Evolutionary conservation across 257 asterid species (phyloP).

Genomic region (Gentiana macrophylla): DNA sequence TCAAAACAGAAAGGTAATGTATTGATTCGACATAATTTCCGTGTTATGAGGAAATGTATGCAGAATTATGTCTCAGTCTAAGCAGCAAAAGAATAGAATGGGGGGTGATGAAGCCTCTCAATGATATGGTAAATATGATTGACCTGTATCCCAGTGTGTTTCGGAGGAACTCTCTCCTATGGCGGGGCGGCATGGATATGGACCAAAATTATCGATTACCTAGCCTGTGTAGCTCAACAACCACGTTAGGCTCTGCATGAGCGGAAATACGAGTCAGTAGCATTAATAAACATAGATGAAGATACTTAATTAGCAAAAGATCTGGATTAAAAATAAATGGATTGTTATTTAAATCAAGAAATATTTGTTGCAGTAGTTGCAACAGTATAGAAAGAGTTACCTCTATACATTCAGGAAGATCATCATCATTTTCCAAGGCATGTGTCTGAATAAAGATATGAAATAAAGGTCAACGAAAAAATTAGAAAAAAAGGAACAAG

Average conservation of each 20-base stretch:
- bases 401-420: constrained; percentile 80
- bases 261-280: constrained; percentile 6
- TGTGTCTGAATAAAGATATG: constrained; percentile 46
- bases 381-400: constrained; percentile 21
- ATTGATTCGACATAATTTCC: too few relatives aligned
- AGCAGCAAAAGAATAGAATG: too few relatives aligned
- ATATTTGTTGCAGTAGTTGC: too few relatives aligned
- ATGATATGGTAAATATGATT: too few relatives aligned
- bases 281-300: neutral
- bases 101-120: too few relatives aligned
- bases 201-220: constrained; percentile 8
- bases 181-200: neutral
- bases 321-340: neutral
- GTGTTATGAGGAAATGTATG: too few relatives aligned
- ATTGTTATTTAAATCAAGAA: neutral
- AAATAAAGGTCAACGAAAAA: neutral
- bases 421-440: constrained; percentile 40
- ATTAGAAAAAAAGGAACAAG: constrained; percentile 9
- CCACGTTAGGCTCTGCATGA: constrained; percentile 83
- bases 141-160: neutral
- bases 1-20: too few relatives aligned
- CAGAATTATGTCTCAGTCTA: too few relatives aligned
- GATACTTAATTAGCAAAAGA: neutral
- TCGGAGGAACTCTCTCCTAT: constrained; percentile 5
- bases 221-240: constrained; percentile 57